phyloP scores from a whole-genome alignment of 176 grass and related monocot species.

The Oryza meyeriana region DNA sequence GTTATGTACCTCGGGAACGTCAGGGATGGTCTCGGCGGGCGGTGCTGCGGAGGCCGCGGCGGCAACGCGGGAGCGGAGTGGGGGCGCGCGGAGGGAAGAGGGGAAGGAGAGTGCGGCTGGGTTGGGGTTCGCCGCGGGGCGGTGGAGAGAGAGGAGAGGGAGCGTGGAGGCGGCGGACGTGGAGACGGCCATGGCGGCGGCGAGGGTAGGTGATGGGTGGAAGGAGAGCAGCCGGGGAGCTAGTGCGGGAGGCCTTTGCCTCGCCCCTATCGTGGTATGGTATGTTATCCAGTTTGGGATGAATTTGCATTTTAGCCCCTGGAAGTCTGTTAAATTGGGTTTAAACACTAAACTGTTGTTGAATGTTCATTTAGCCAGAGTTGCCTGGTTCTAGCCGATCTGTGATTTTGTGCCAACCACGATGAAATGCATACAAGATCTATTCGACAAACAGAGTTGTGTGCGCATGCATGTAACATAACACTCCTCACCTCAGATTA shows the following conservation, averaged over 20 bases:
- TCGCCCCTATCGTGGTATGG: background rate
- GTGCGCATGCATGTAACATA: too few species aligned
- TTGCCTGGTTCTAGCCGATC: background rate
- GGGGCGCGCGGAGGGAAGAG: conserved; percentile 22
- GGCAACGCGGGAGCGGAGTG: conserved; percentile 40
- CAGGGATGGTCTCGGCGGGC: conserved; percentile 34
- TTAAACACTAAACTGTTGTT: background rate
- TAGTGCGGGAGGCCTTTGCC: conserved; percentile 21
- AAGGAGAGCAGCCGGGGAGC: background rate
- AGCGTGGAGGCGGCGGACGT: conserved; percentile 28
- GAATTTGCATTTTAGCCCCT: background rate
- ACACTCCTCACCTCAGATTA: background rate
- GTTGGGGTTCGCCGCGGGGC: conserved; percentile 25
- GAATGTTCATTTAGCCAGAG: background rate
- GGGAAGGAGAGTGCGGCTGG: conserved; percentile 35
- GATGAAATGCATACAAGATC: background rate
- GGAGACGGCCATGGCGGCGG: conserved; percentile 42
- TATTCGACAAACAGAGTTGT: background rate
- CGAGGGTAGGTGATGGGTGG: background rate
- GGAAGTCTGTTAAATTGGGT: background rate
- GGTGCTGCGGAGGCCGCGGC: conserved; percentile 26
- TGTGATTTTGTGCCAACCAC: too few species aligned
- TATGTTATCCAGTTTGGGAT: conserved; percentile 27
- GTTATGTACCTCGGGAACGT: conserved; percentile 33
- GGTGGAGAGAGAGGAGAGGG: conserved; percentile 45